Evolutionary conservation across 75 land plant species (phyloP), one percentile per base, ranked within the genome.

Genomic region (Selaginella tamariscina): DNA sequence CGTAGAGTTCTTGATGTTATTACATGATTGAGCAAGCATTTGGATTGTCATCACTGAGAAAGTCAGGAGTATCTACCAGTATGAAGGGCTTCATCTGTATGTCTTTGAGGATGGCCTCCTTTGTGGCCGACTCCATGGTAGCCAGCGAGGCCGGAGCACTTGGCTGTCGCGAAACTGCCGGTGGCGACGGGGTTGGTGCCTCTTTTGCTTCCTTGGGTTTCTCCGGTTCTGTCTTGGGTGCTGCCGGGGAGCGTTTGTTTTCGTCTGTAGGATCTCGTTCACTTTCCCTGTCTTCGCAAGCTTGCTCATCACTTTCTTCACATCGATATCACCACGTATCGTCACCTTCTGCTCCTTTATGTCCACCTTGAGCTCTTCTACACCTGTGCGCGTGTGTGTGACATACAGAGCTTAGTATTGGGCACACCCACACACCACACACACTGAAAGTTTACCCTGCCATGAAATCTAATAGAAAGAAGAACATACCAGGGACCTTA

Each of bases 301-400:
- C 62, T 59, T 59, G 62, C 5, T 5, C 21, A 59, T 8, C 21
- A 59, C 27, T 27, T 59, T 59, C 21, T 59, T 59, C 23, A 26
- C 8, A 71, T 84, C 86, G 23, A 79, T 73, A 57, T 85, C 79
- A 22, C 82, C 87, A 33, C 80, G 82, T 55, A 85, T 81, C 55
- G 80, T 73, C 65, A 85, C 87, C 66, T 31, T 82, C 32, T 78
- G 79, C 1, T 66, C 60, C 65, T 74, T 80, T 56, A 72, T 59
- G 44, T 85, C 81, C 26, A 79, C 71, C 9, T 72, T 68, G 23
- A 85, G 65, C 8, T 74, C 78, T 63, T 85, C 82, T 31, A 85
- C 78, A 0, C 87, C 87, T 85, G 68, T 15, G 15, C n/a, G n/a
- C n/a, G n/a, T n/a, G n/a, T n/a, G n/a, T n/a, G n/a, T n/a, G n/a